Conservation (phyloP, 176 grass and related monocot genomes). For the Oryza meridionalis region DNA sequence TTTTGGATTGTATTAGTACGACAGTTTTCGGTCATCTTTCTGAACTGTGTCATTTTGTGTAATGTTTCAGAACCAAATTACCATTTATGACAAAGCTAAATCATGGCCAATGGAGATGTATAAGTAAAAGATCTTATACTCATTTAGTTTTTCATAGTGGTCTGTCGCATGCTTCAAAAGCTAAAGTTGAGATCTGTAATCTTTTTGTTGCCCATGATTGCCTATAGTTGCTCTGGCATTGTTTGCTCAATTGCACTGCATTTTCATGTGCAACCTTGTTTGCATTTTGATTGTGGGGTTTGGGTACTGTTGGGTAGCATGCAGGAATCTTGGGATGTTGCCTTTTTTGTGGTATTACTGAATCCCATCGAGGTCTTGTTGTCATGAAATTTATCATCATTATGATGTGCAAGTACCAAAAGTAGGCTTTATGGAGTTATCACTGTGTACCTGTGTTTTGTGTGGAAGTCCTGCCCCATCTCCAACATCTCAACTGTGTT, state of each 20-base stretch:
- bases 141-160: conserved; percentile 3
- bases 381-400: neutral
- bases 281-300: neutral
- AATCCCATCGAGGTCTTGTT: neutral
- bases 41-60: neutral
- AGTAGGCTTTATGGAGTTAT: neutral
- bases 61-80: neutral
- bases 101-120: conserved; percentile 30
- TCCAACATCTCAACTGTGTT: neutral
- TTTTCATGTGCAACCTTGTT: conserved; percentile 29
- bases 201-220: conserved; percentile 41
- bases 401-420: neutral
- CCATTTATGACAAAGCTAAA: conserved; percentile 25
- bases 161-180: conserved; percentile 49
- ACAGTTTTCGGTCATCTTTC: neutral
- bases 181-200: conserved; percentile 40
- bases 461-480: neutral
- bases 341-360: neutral
- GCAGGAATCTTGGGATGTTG: conserved; percentile 10
- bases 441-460: conserved; percentile 10
- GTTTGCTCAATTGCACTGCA: neutral
- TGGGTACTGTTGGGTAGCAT: conserved; percentile 7
- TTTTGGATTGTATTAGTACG: neutral
- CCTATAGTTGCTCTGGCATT: conserved; percentile 18
- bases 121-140: neutral